Base-by-base conservation (phyloP, 192 early-diverging fungal genomes). In the Ambispora gerdemannii region DNA sequence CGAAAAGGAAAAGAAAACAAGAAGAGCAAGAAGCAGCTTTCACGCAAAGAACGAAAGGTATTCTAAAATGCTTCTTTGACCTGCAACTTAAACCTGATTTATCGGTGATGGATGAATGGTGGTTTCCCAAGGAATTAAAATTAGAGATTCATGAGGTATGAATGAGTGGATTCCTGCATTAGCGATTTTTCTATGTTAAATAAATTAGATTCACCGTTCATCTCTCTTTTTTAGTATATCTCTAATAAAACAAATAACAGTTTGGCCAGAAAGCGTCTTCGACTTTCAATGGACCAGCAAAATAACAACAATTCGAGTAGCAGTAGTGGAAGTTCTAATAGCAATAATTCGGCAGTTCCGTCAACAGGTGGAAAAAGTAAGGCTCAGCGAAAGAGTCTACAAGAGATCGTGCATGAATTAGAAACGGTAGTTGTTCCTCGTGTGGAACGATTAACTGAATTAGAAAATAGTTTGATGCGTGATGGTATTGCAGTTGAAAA, bases 211-310 rank as follows among this genome's bases (percentile, higher is more conserved):
- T 43, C 38, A 43, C 15, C 15, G 38, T 53, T 53, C 22, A n/a
- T 20, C 22, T 53, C 10, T 62, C 36, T 36, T 4, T 17, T 50
- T 32, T 60, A 70, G 68, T 70, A 70, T 49, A 70, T 70, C 47
- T 70, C 68, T 22, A 70, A 70, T 13, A 70, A 70, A 38, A 70
- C 68, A 7, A 70, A 70, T 49, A 70, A 70, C 47, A 70, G 68
- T 60, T 70, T 70, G 56, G 68, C 68, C 0, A 43, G 68, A 34
- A 70, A 70, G 33, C 68, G 68, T 59, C 68, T 70, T 59, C 33
- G 68, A 11, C 8, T 70, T 8, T 70, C 68, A 15, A 30, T 47
- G 20, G 68, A 52, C 24, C 65, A 67, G 52, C 27, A 67, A 31
- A 22, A 38, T 19, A 49, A 49, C 28, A 25, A 49, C 17, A 33